Evolutionary conservation across 2,329 filamentous ascomycete genomes (phyloP).

Genomic region (Claviceps cyperi): DNA sequence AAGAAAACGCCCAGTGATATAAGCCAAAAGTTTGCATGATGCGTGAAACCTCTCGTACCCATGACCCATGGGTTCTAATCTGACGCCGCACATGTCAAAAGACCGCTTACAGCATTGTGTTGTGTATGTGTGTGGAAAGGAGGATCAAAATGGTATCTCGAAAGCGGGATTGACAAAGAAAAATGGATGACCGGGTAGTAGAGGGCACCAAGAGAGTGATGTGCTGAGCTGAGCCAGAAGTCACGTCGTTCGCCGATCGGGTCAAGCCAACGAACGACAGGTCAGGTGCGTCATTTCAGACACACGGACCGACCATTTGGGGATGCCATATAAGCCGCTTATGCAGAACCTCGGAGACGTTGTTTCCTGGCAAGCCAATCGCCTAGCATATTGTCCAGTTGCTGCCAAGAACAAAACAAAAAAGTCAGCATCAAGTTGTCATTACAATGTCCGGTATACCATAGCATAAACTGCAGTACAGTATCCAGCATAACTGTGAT

Average conservation of each 20-base stretch:
- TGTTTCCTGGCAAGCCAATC: slow-evolving; percentile 65
- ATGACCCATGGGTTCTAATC: not conserved
- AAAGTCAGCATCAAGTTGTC: not conserved
- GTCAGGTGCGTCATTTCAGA: too few species aligned
- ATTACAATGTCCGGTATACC: too few species aligned
- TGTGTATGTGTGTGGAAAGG: not conserved
- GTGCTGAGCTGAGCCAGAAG: too few species aligned
- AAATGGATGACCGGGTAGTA: not conserved
- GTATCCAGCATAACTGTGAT: too few species aligned
- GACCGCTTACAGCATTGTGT: not conserved
- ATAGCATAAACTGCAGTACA: too few species aligned
- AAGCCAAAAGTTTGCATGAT: too few species aligned
- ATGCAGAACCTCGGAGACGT: slow-evolving; percentile 39
- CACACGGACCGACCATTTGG: too few species aligned
- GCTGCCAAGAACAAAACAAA: slow-evolving; percentile 26
- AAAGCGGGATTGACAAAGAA: not conserved
- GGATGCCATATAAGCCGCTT: slow-evolving; percentile 1
- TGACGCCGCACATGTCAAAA: slow-evolving; percentile 5
- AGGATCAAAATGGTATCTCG: slow-evolving; percentile 3
- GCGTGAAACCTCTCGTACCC: too few species aligned
- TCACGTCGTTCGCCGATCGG: not conserved
- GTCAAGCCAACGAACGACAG: too few species aligned
- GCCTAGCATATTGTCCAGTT: slow-evolving; percentile 76
- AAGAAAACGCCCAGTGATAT: too few species aligned
- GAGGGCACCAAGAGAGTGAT: not conserved